phyloP scores from a whole-genome alignment of 768 basidiomycete species.

The Crassisporium funariophilum region DNA sequence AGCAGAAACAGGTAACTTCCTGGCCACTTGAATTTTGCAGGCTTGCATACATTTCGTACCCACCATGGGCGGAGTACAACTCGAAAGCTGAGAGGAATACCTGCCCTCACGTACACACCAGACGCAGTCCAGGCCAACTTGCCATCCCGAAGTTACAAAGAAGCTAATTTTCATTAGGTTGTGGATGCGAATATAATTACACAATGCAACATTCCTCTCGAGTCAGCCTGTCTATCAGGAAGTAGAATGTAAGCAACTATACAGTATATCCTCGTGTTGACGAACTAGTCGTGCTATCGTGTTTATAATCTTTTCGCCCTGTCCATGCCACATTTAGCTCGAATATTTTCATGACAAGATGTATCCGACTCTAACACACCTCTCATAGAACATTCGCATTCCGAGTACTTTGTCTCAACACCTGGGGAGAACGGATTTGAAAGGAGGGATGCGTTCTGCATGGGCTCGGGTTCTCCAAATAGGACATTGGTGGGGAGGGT shows the following conservation, averaged over 20 bases:
- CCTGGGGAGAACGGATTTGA: constrained; percentile 17
- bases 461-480: constrained; percentile 18
- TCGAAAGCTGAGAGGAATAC: too few relatives aligned
- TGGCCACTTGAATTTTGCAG: too few relatives aligned
- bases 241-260: too few relatives aligned
- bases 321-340: neutral
- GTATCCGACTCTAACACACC: neutral
- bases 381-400: constrained; percentile 5
- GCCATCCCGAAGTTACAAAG: too few relatives aligned
- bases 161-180: too few relatives aligned
- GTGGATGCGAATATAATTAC: too few relatives aligned
- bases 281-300: neutral
- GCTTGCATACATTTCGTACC: too few relatives aligned
- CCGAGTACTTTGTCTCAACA: constrained; percentile 13
- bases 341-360: neutral
- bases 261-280: constrained; percentile 16
- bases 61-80: too few relatives aligned
- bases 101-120: too few relatives aligned
- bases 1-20: neutral
- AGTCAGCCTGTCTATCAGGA: too few relatives aligned
- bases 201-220: too few relatives aligned
- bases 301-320: neutral
- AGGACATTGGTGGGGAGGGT: constrained; percentile 18
- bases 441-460: constrained; percentile 8
- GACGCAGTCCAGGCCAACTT: too few relatives aligned